These are phyloP conservation scores for Cicer pinnatifidum DNA, from an alignment of 306 rosid species.

Conservation along the genomic window DNA sequence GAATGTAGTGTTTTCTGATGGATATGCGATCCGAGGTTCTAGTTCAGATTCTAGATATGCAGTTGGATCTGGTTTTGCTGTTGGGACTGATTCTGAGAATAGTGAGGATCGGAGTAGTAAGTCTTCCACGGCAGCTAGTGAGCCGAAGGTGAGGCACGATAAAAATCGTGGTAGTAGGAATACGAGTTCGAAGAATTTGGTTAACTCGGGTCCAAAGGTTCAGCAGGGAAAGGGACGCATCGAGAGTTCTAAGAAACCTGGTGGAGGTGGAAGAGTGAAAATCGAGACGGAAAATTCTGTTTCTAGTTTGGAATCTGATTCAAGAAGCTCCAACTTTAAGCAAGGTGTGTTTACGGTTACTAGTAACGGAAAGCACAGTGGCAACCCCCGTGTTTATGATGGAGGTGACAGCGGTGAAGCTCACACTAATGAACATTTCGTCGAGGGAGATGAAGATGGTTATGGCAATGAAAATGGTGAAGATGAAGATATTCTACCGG, in stretches of 20 bases:
- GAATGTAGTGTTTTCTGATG: conserved; percentile 55
- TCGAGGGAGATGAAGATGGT: conserved; percentile 60
- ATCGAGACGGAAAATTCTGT: conserved; percentile 74
- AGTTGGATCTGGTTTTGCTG: conserved; percentile 64
- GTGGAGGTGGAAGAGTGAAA: conserved; percentile 71
- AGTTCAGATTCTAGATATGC: conserved; percentile 73
- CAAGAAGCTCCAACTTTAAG: conserved; percentile 78
- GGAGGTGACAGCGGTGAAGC: conserved; percentile 67
- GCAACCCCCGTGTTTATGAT: conserved; percentile 51
- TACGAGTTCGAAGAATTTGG: conserved; percentile 48
- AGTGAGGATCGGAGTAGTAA: conserved; percentile 88
- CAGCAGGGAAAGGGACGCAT: conserved; percentile 58
- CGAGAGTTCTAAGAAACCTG: conserved; percentile 71
- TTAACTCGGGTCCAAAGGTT: conserved; percentile 55
- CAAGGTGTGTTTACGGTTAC: conserved; percentile 52
- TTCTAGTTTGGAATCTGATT: conserved; percentile 89
- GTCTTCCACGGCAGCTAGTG: conserved; percentile 88
- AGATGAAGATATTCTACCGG: conserved; percentile 58
- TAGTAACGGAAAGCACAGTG: conserved; percentile 69
- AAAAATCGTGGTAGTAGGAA: conserved; percentile 55
- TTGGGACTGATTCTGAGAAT: conserved; percentile 82
- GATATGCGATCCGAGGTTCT: conserved; percentile 55
- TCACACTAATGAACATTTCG: conserved; percentile 58
- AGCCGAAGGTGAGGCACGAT: conserved; percentile 64
- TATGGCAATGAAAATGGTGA: conserved; percentile 62